These are phyloP conservation scores for Podila clonocystis DNA, from an alignment of 192 early-diverging fungal species.

Conservation along the genomic window DNA sequence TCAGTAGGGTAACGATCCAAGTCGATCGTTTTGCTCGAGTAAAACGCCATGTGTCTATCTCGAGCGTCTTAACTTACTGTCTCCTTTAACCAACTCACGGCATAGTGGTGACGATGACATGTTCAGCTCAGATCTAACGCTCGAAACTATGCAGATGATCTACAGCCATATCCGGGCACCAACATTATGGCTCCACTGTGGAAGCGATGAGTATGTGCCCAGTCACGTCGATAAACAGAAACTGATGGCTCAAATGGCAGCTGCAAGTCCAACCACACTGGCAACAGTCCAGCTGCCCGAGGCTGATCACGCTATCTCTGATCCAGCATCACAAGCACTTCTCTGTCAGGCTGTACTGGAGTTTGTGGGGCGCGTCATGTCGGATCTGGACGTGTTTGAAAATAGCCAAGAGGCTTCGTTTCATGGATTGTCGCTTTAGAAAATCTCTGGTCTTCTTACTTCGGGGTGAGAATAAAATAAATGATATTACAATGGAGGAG, in stretches of 20 bases:
- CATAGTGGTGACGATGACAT: constrained; percentile 50
- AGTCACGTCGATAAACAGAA: constrained; percentile 29
- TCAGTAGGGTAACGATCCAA: constrained; percentile 34
- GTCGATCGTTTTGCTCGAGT: background rate
- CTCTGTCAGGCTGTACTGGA: constrained; percentile 37
- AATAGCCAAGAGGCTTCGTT: constrained; percentile 11
- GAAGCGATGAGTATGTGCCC: constrained; percentile 46
- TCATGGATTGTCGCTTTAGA: constrained; percentile 7
- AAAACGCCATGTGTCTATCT: background rate
- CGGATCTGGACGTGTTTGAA: constrained; percentile 9
- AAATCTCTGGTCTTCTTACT: background rate
- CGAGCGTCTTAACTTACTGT: background rate
- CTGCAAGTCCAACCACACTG: constrained; percentile 9
- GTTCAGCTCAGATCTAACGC: constrained; percentile 50
- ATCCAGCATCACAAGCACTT: constrained; percentile 22
- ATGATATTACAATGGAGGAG: background rate
- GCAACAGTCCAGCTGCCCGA: constrained; percentile 29
- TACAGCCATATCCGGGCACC: constrained; percentile 35
- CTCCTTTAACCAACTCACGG: background rate
- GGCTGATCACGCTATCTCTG: constrained; percentile 48
- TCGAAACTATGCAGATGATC: constrained; percentile 19
- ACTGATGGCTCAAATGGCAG: constrained; percentile 8
- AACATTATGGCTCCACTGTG: constrained; percentile 32
- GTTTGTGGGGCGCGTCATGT: constrained; percentile 19
- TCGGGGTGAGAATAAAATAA: background rate